Conservation (phyloP, 139 green algal species). For the Chlorella vulgaris region DNA sequence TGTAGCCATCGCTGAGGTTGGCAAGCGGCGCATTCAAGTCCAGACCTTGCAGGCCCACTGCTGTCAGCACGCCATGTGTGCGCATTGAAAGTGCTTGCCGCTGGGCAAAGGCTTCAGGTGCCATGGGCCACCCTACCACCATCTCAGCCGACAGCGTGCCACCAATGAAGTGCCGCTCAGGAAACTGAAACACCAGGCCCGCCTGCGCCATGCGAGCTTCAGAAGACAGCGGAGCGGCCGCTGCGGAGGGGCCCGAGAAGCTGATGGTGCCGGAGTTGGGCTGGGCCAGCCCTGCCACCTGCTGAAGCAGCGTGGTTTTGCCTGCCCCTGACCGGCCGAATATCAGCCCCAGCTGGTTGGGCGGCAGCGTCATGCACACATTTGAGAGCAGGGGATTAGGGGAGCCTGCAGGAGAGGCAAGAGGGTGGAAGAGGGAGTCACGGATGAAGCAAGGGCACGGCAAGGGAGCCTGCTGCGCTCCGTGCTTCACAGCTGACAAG, state of each 20-base stretch:
- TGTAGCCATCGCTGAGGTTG: slow-evolving; percentile 85
- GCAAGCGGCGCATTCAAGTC: slow-evolving; percentile 66
- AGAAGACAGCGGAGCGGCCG: neutral
- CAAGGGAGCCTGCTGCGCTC: neutral
- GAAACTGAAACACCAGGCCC: slow-evolving; percentile 96
- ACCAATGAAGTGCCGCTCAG: slow-evolving; percentile 93
- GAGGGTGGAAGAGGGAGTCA: neutral
- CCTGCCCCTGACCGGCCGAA: slow-evolving; percentile 83
- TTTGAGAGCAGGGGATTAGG: slow-evolving; percentile 67
- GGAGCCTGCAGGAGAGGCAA: slow-evolving; percentile 64
- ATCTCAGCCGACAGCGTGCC: slow-evolving; percentile 58
- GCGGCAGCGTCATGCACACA: slow-evolving; percentile 68
- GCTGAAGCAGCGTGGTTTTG: slow-evolving; percentile 92
- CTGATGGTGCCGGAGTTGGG: slow-evolving; percentile 58
- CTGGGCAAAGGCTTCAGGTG: slow-evolving; percentile 16
- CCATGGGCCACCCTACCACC: slow-evolving; percentile 65
- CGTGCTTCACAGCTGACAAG: too few relatives aligned
- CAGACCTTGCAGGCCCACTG: slow-evolving; percentile 72
- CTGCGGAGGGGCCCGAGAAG: slow-evolving; percentile 17
- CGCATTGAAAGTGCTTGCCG: slow-evolving; percentile 30
- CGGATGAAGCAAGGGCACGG: neutral
- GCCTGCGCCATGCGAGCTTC: slow-evolving; percentile 50
- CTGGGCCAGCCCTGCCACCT: slow-evolving; percentile 71
- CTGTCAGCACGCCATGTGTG: slow-evolving; percentile 60
- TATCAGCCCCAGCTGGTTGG: slow-evolving; percentile 80